Evolutionary conservation across 805 yeast species (phyloP).

Genomic region (Yamadazyma paraphyllophila): DNA sequence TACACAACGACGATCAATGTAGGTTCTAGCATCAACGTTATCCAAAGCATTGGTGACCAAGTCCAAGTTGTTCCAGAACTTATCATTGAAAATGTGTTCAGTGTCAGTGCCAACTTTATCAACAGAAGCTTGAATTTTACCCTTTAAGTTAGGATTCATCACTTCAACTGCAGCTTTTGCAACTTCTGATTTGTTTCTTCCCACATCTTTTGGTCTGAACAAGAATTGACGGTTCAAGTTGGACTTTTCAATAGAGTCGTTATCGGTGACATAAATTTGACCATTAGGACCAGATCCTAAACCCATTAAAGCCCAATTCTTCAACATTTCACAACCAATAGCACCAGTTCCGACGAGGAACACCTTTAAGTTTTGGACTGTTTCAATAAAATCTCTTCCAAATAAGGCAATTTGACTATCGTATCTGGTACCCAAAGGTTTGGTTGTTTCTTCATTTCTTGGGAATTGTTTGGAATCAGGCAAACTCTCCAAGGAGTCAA

Average conservation of each 20-base stretch:
- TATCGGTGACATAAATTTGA: constrained; percentile 82
- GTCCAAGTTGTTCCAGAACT: constrained; percentile 81
- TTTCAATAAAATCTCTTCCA: constrained; percentile 74
- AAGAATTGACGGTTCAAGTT: constrained; percentile 95
- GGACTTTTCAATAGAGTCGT: constrained; percentile 92
- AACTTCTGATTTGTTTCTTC: constrained; percentile 82
- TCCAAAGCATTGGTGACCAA: constrained; percentile 96
- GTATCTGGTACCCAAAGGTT: constrained; percentile 78
- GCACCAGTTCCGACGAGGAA: constrained; percentile 98
- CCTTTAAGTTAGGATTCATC: constrained; percentile 83
- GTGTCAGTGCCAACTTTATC: constrained; percentile 96
- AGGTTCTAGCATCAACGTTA: constrained; percentile 96
- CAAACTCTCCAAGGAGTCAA: constrained; percentile 89
- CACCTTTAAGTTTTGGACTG: constrained; percentile 71
- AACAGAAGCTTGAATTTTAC: constrained; percentile 69
- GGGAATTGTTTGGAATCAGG: constrained; percentile 59
- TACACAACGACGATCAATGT: constrained; percentile 95
- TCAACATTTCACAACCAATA: constrained; percentile 97
- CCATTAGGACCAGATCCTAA: constrained; percentile 91
- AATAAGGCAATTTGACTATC: constrained; percentile 96
- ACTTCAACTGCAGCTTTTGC: constrained; percentile 80
- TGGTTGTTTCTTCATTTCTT: constrained; percentile 68
- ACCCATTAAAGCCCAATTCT: constrained; percentile 97
- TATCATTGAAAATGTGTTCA: constrained; percentile 79
- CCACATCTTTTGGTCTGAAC: constrained; percentile 93